These are phyloP conservation scores for Fusarium newnesense DNA, from an alignment of 2,329 filamentous ascomycete species.

Conservation along the genomic window DNA sequence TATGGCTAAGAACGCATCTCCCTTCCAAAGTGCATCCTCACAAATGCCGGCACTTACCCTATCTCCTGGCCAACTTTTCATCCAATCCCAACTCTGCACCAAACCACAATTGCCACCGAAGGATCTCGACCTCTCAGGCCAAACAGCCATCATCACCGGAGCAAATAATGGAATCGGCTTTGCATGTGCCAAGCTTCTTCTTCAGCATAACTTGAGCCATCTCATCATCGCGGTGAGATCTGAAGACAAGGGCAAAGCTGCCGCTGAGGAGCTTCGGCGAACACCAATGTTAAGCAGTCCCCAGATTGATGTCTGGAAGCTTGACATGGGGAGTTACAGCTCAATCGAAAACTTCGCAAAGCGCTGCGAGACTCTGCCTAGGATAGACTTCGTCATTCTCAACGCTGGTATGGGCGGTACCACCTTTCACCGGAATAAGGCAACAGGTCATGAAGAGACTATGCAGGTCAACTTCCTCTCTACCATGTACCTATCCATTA, in stretches of 20 bases:
- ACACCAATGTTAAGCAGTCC: accelerated
- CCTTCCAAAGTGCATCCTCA: neutral
- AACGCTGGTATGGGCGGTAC: slow-evolving; percentile 3
- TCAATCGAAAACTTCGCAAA: neutral
- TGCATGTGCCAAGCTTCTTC: neutral
- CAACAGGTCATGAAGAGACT: neutral
- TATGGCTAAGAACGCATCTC: neutral
- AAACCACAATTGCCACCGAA: neutral
- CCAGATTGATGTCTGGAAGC: neutral
- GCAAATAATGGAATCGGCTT: slow-evolving; percentile 5
- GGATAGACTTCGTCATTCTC: neutral
- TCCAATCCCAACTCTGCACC: neutral
- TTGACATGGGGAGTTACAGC: neutral
- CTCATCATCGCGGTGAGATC: slow-evolving; percentile 1
- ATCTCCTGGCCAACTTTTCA: neutral
- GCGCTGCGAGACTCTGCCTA: neutral
- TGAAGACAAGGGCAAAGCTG: neutral
- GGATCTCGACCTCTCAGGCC: neutral
- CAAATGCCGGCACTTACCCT: neutral
- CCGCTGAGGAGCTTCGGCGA: neutral
- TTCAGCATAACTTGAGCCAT: neutral
- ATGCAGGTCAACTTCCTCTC: slow-evolving; percentile 15
- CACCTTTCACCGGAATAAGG: neutral
- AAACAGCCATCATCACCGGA: neutral
- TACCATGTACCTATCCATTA: neutral